Conservation (phyloP, 768 basidiomycete species). For the Termitomyces sp. region DNA sequence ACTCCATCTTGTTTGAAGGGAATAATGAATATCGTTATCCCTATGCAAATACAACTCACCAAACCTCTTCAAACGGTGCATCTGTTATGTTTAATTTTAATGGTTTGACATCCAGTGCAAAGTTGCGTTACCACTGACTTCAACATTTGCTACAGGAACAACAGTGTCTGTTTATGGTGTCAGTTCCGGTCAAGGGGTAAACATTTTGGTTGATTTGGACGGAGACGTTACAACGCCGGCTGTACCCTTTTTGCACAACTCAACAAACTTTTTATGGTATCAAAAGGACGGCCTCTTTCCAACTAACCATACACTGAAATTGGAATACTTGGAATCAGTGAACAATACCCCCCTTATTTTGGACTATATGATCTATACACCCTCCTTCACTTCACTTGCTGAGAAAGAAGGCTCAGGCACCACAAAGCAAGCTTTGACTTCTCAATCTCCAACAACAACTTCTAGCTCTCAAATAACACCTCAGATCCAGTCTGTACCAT, state of each 20-base stretch:
- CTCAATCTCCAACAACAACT: neutral
- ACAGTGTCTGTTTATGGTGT: neutral
- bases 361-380: neutral
- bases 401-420: neutral
- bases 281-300: neutral
- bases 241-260: neutral
- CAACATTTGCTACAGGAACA: neutral
- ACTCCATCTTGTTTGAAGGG: too few species aligned
- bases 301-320: neutral
- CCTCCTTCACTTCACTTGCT: neutral
- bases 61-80: neutral
- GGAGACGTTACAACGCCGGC: neutral
- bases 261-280: neutral
- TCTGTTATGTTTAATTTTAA: neutral
- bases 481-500: neutral
- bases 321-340: neutral
- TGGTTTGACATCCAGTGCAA: neutral
- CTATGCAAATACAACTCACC: neutral
- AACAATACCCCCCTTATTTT: neutral
- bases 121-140: neutral
- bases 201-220: fast-evolving
- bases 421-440: too few species aligned
- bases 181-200: too few species aligned
- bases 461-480: neutral
- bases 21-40: too few species aligned